Evolutionary conservation across 192 early-diverging fungal genomes (phyloP).

Genomic region (Allomyces macrogynus): DNA sequence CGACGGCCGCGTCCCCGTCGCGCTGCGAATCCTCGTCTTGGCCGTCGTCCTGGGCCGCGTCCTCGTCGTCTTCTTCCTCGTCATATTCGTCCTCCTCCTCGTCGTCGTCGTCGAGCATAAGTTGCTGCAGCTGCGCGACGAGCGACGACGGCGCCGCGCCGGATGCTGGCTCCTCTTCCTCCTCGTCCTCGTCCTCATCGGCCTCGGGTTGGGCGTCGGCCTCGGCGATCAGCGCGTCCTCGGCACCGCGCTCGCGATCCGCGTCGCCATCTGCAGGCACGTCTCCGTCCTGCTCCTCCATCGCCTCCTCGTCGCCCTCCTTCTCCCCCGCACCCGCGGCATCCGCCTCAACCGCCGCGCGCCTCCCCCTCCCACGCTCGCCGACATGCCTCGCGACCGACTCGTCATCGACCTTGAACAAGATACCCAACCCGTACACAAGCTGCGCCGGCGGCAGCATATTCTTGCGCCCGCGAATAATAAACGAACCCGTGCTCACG

Average conservation of each 20-base stretch:
- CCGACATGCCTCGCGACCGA: constrained; percentile 56
- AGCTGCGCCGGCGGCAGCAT: constrained; percentile 81
- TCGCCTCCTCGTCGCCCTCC: constrained; percentile 1
- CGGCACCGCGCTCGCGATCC: constrained; percentile 1
- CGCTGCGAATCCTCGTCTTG: constrained; percentile 17
- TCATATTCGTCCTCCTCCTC: constrained; percentile 8
- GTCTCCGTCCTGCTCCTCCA: neutral
- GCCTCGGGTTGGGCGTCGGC: neutral
- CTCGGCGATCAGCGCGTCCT: constrained; percentile 3
- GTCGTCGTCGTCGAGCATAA: neutral
- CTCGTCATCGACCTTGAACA: constrained; percentile 76
- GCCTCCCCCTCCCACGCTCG: constrained; percentile 22
- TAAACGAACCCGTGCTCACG: constrained; percentile 73
- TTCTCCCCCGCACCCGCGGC: constrained; percentile 3
- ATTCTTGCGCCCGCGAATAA: constrained; percentile 86
- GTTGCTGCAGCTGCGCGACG: constrained; percentile 1
- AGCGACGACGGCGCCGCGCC: neutral
- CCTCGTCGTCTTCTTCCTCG: constrained; percentile 25
- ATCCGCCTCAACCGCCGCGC: constrained; percentile 6
- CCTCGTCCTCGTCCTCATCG: constrained; percentile 4
- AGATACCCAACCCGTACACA: constrained; percentile 78
- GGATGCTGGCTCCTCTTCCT: constrained; percentile 11
- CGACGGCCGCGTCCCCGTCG: constrained; percentile 7
- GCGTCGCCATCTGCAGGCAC: neutral
- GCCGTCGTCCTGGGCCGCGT: too few relatives aligned